phyloP scores from a whole-genome alignment of 2,329 filamentous ascomycete species.

The Sphaceloma murrayae region DNA sequence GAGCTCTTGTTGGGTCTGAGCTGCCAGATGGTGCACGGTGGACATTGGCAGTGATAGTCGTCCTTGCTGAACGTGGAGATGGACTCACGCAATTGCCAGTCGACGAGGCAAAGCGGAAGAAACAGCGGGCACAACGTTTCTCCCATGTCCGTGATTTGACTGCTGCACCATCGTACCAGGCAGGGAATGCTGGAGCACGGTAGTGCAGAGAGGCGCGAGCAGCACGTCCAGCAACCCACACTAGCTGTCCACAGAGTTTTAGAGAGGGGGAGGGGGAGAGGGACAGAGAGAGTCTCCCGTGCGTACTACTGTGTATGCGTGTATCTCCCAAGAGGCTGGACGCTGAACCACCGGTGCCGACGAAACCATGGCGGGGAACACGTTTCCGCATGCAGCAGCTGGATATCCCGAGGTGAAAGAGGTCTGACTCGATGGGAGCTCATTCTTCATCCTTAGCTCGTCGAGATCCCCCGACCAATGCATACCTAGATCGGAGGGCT shows the following conservation, averaged over 20 bases:
- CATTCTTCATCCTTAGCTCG: too few relatives aligned
- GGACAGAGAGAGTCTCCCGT: too few relatives aligned
- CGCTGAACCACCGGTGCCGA: not conserved
- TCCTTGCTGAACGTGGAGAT: too few relatives aligned
- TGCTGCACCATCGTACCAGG: not conserved
- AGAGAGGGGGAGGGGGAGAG: too few relatives aligned
- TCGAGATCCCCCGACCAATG: slow-evolving; percentile 9
- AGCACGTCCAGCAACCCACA: too few relatives aligned
- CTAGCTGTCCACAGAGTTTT: too few relatives aligned
- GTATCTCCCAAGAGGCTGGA: not conserved
- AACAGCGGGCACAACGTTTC: not conserved
- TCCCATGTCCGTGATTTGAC: not conserved
- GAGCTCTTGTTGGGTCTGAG: not conserved
- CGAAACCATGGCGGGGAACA: not conserved
- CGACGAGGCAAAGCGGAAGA: not conserved
- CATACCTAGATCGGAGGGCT: slow-evolving; percentile 8
- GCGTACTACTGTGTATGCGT: too few relatives aligned
- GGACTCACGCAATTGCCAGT: too few relatives aligned
- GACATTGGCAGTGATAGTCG: too few relatives aligned
- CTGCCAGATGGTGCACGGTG: not conserved
- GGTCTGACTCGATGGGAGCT: slow-evolving; percentile 9
- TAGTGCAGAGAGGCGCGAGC: too few relatives aligned
- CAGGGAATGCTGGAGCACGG: too few relatives aligned
- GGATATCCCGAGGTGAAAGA: not conserved
- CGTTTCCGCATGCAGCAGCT: not conserved